phyloP scores from a whole-genome alignment of 228 moss, liverwort and hornwort genomes.

The Sphagnum magellanicum region DNA sequence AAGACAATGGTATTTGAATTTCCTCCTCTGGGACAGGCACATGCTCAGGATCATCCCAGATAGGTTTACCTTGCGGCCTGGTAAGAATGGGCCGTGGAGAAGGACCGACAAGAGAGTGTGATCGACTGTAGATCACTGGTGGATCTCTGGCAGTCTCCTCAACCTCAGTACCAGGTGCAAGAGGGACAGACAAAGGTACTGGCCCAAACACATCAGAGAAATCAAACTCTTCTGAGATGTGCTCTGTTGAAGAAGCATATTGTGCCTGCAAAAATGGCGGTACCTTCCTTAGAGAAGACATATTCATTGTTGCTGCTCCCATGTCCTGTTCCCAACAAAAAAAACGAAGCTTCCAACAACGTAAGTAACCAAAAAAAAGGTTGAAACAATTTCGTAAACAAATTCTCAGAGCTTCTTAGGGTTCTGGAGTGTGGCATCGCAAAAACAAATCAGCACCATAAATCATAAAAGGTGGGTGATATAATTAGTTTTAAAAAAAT shows the following conservation, averaged over 20 bases:
- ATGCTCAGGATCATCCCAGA: conserved; percentile 57
- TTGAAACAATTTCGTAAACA: no score
- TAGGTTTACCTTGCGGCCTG: conserved; percentile 34
- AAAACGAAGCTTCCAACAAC: background rate
- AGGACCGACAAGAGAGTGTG: conserved; percentile 91
- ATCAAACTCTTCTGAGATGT: conserved; percentile 70
- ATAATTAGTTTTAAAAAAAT: no score
- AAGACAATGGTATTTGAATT: no score
- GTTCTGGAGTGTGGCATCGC: no score
- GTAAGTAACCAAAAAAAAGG: no score
- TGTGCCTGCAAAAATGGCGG: conserved; percentile 31
- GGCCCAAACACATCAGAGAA: conserved; percentile 94
- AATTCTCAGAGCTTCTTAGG: no score
- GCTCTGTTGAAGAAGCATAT: conserved; percentile 21
- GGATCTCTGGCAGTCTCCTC: conserved; percentile 56
- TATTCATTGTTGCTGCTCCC: conserved; percentile 35
- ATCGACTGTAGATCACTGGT: conserved; percentile 65
- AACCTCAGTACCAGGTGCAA: conserved; percentile 62
- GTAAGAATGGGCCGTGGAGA: conserved; percentile 63
- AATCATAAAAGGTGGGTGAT: no score
- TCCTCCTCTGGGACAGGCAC: conserved; percentile 6
- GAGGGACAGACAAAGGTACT: conserved; percentile 32
- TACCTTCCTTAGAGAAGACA: conserved; percentile 26
- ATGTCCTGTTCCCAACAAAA: conserved; percentile 6
- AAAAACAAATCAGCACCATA: no score